Evolutionary conservation across 495 filamentous ascomycete species (phyloP).

Genomic region (Penicillium bialowiezense): DNA sequence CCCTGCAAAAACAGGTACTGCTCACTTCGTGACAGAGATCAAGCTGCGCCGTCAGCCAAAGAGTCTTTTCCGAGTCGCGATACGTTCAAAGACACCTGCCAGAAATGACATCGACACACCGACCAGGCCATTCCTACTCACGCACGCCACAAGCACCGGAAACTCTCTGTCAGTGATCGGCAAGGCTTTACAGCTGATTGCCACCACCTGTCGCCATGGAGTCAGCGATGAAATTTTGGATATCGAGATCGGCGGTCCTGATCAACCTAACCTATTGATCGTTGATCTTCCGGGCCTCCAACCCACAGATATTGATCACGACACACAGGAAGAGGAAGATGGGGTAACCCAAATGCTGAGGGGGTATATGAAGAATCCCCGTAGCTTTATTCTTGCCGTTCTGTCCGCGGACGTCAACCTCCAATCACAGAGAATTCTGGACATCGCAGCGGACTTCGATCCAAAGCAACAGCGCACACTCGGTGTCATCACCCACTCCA

Average conservation of each 20-base stretch:
- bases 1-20: constrained; percentile 28
- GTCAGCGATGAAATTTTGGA: background rate
- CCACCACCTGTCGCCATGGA: background rate
- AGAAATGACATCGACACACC: too few species aligned
- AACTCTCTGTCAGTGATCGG: background rate
- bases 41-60: background rate
- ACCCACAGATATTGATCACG: background rate
- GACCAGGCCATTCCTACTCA: background rate
- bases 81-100: background rate
- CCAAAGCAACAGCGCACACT: constrained; percentile 39
- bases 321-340: too few species aligned
- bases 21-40: constrained; percentile 35
- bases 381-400: background rate
- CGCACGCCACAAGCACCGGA: background rate
- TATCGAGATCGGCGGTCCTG: background rate
- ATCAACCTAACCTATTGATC: background rate
- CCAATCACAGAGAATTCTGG: background rate
- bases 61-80: background rate
- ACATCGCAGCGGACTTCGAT: constrained; percentile 18
- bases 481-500: too few species aligned
- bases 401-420: background rate
- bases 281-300: background rate
- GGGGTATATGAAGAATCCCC: background rate
- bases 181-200: background rate
- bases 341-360: background rate